Percentiles rank a stretch among this genome's conserved stretches.
Evolutionary conservation across 345 rosid genomes (phyloP).

Genomic region (Arabis hirsuta): DNA sequence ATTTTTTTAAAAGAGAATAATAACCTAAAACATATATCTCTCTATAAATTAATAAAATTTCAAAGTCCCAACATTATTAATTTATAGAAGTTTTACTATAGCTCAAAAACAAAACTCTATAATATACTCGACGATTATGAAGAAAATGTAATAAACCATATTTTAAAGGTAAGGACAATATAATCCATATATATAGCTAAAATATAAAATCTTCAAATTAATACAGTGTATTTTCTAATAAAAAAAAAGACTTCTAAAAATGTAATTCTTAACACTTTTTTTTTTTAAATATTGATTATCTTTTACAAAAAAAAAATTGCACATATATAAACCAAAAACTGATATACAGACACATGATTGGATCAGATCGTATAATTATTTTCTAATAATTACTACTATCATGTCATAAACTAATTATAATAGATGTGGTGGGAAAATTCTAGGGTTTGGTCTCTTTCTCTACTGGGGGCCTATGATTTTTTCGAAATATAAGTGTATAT

Average conservation of each 20-base stretch:
- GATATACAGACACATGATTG: not conserved
- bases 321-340: not conserved
- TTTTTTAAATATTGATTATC: too few relatives aligned
- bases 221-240: not conserved
- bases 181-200: not conserved
- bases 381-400: not conserved
- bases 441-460: constrained; percentile 29
- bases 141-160: not conserved
- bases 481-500: constrained; percentile 26
- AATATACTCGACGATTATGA: not conserved
- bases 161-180: not conserved
- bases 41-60: too few relatives aligned
- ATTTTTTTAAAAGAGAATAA: too few relatives aligned
- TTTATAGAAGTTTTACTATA: too few relatives aligned
- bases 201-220: not conserved
- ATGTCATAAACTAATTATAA: constrained; percentile 14
- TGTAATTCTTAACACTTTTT: too few relatives aligned
- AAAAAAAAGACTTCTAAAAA: too few relatives aligned
- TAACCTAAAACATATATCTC: too few relatives aligned
- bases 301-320: too few relatives aligned
- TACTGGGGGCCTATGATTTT: not conserved
- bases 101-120: not conserved
- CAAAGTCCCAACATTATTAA: too few relatives aligned
- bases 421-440: constrained; percentile 4
- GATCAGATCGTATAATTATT: not conserved